Conservation (phyloP, 345 rosid genomes). For the Hibiscus trionum region DNA sequence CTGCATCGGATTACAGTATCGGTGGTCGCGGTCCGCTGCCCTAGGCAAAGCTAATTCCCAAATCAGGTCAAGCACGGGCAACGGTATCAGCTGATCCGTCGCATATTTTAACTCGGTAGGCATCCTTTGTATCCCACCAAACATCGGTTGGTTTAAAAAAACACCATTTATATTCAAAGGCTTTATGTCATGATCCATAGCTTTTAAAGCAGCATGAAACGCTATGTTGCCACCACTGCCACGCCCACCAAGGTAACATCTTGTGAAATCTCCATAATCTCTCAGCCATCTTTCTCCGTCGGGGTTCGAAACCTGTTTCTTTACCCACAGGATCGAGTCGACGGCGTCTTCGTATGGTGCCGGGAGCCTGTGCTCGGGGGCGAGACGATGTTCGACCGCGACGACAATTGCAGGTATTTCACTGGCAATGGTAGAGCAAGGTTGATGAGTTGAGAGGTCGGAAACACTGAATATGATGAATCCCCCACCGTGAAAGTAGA, state of each 20-base stretch:
- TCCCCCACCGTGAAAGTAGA: slow-evolving; percentile 33
- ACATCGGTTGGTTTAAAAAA: slow-evolving; percentile 30
- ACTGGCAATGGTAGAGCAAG: slow-evolving; percentile 16
- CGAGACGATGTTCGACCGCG: slow-evolving; percentile 30
- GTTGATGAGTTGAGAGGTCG: background rate
- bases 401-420: slow-evolving; percentile 24
- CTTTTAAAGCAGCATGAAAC: slow-evolving; percentile 17
- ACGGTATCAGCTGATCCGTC: slow-evolving; percentile 18
- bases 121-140: slow-evolving; percentile 28
- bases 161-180: slow-evolving; percentile 23
- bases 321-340: slow-evolving; percentile 30
- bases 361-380: slow-evolving; percentile 32
- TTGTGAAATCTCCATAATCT: slow-evolving; percentile 25
- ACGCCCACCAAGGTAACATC: slow-evolving; percentile 30
- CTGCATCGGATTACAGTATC: slow-evolving; percentile 26
- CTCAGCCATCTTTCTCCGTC: slow-evolving; percentile 30
- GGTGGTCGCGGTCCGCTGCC: slow-evolving; percentile 33
- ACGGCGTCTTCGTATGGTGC: slow-evolving; percentile 38
- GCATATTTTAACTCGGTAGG: slow-evolving; percentile 18
- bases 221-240: slow-evolving; percentile 31
- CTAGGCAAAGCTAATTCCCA: slow-evolving; percentile 37
- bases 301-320: slow-evolving; percentile 7
- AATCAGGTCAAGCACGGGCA: slow-evolving; percentile 18
- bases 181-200: background rate
- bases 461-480: slow-evolving; percentile 14